phyloP scores from a whole-genome alignment of 2,329 filamentous ascomycete species.

The Colletotrichum limetticola region DNA sequence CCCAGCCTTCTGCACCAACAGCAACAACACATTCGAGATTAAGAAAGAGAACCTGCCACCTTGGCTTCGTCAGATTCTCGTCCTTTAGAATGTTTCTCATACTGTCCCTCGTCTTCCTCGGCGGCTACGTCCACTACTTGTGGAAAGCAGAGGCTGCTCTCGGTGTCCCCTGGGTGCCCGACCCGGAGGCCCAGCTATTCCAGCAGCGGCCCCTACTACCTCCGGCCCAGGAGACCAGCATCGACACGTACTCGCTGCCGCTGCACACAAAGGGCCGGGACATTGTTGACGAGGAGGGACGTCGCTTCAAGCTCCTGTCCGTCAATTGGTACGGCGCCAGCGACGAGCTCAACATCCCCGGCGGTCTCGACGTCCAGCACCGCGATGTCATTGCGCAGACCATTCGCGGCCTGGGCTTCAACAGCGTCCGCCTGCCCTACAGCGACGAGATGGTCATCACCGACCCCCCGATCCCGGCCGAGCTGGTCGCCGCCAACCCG shows the following conservation, averaged over 20 bases:
- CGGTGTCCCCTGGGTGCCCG: constrained; percentile 59
- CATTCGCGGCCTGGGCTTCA: constrained; percentile 73
- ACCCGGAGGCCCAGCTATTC: constrained; percentile 58
- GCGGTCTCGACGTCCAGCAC: constrained; percentile 72
- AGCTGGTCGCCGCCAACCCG: constrained; percentile 66
- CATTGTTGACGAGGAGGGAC: constrained; percentile 67
- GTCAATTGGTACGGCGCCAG: constrained; percentile 80
- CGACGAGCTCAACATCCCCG: constrained; percentile 72
- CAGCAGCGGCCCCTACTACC: constrained; percentile 58
- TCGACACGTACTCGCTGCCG: constrained; percentile 64
- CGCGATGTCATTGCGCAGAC: constrained; percentile 68
- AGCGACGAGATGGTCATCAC: constrained; percentile 73
- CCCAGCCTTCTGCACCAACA: not conserved
- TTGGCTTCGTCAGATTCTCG: constrained; percentile 27
- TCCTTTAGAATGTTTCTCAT: constrained; percentile 49
- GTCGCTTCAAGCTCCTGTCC: constrained; percentile 70
- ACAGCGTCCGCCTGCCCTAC: constrained; percentile 76
- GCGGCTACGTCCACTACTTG: constrained; percentile 51
- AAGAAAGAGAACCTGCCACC: constrained; percentile 21
- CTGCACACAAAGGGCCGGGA: constrained; percentile 69
- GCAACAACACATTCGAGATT: constrained; percentile 8
- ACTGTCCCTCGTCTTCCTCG: constrained; percentile 48
- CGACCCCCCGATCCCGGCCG: constrained; percentile 65
- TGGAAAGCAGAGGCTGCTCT: constrained; percentile 58
- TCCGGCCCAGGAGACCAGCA: constrained; percentile 53